These are phyloP conservation scores for Talaromyces albobiverticillius DNA, from an alignment of 2,329 filamentous ascomycete genomes.

Conservation along the genomic window DNA sequence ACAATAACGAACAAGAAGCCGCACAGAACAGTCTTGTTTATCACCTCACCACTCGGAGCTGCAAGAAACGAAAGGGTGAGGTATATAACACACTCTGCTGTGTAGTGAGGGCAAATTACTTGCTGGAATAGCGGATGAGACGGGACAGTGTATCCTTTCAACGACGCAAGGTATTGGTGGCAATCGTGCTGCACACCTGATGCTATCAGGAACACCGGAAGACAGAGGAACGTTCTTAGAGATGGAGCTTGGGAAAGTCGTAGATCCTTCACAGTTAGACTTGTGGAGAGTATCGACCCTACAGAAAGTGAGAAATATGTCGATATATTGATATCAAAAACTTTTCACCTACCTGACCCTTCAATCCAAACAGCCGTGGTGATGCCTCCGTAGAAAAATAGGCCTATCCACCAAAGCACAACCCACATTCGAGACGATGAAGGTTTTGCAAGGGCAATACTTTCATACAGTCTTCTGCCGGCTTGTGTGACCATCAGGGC, in stretches of 20 bases:
- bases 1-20: conserved; percentile 70
- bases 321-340: neutral
- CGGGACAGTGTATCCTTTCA: conserved; percentile 82
- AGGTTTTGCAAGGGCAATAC: conserved; percentile 60
- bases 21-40: conserved; percentile 72
- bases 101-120: conserved; percentile 85
- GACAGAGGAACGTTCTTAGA: conserved; percentile 54
- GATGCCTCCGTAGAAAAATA: conserved; percentile 72
- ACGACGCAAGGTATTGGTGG: conserved; percentile 65
- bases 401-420: conserved; percentile 75
- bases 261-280: conserved; percentile 33
- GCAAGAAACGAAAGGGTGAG: conserved; percentile 70
- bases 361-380: conserved; percentile 82
- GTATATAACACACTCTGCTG: conserved; percentile 83
- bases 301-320: neutral
- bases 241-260: conserved; percentile 39
- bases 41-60: conserved; percentile 62
- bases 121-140: conserved; percentile 67
- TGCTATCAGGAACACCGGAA: conserved; percentile 65
- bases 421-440: conserved; percentile 80
- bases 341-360: conserved; percentile 59
- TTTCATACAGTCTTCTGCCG: conserved; percentile 72
- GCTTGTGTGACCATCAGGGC: conserved; percentile 73
- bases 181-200: conserved; percentile 72
- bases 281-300: conserved; percentile 33